A percentile compares a stretch with the other conserved stretches of the same genome.
These are phyloP conservation scores for Sporothrix inflata DNA, from an alignment of 2,329 filamentous ascomycete genomes.

Conservation along the genomic window DNA sequence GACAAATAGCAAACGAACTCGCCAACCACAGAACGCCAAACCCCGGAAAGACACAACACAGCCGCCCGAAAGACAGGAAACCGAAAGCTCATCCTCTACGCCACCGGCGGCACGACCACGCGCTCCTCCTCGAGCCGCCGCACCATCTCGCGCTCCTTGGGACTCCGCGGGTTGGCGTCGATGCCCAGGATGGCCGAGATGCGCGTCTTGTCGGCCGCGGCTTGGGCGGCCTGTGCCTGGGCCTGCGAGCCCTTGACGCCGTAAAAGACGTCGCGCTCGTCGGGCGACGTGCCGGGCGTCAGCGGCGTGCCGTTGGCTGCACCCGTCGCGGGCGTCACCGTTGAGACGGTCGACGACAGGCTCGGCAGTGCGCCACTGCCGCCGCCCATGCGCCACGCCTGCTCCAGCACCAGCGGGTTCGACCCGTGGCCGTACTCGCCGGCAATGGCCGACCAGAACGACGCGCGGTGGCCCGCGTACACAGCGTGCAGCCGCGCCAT, in stretches of 20 bases:
- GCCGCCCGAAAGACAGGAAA: neutral
- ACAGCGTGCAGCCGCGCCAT: constrained; percentile 68
- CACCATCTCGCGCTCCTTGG: constrained; percentile 61
- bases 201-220: constrained; percentile 55
- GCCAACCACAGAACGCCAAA: constrained; percentile 8
- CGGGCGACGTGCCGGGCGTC: constrained; percentile 57
- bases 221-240: neutral
- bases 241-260: constrained; percentile 38
- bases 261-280: constrained; percentile 49
- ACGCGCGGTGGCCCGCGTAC: constrained; percentile 69
- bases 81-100: neutral
- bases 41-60: neutral
- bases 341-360: constrained; percentile 22
- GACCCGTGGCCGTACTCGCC: constrained; percentile 69
- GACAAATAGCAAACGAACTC: neutral
- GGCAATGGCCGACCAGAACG: constrained; percentile 75
- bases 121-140: constrained; percentile 58
- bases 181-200: constrained; percentile 66
- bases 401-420: constrained; percentile 67
- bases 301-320: constrained; percentile 47
- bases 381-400: constrained; percentile 60
- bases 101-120: constrained; percentile 28
- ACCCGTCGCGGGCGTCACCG: constrained; percentile 30
- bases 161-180: constrained; percentile 60
- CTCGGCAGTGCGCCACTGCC: constrained; percentile 38